These are phyloP conservation scores for Colletotrichum echinochloae DNA, from an alignment of 2,329 filamentous ascomycete species.

Conservation along the genomic window DNA sequence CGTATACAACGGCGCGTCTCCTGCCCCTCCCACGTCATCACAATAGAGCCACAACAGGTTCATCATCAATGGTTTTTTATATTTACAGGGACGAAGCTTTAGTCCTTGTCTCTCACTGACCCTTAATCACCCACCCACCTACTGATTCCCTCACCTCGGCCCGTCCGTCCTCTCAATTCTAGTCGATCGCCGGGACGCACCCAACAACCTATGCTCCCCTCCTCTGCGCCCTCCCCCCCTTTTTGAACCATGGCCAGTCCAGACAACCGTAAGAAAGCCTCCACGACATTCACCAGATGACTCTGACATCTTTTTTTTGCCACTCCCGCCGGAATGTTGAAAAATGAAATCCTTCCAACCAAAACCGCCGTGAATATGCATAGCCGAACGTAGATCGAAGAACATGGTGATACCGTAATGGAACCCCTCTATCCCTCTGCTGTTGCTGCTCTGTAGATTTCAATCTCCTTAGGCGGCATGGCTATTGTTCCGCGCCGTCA, in stretches of 20 bases:
- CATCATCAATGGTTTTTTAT: slow-evolving; percentile 18
- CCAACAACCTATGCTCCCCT: not conserved
- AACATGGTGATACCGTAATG: slow-evolving; percentile 12
- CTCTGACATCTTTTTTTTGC: slow-evolving; percentile 10
- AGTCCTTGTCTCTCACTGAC: slow-evolving; percentile 6
- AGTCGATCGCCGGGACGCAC: slow-evolving; percentile 2
- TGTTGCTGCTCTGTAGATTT: slow-evolving; percentile 8
- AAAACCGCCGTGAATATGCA: slow-evolving; percentile 14
- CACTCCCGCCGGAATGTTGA: slow-evolving; percentile 18
- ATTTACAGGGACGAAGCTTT: slow-evolving; percentile 9
- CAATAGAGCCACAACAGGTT: not conserved
- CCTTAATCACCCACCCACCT: not conserved
- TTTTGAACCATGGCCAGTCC: slow-evolving; percentile 1
- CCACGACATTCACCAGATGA: slow-evolving; percentile 27
- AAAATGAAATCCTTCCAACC: slow-evolving; percentile 10
- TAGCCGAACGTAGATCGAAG: slow-evolving; percentile 31
- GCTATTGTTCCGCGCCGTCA: not conserved
- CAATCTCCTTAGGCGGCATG: slow-evolving; percentile 15
- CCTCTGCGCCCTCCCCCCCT: not conserved
- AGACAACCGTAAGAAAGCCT: slow-evolving; percentile 26
- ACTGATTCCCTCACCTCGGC: not conserved
- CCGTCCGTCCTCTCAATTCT: not conserved
- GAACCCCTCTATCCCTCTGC: slow-evolving; percentile 13
- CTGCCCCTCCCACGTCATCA: not conserved
- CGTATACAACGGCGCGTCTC: not conserved